These are phyloP conservation scores for Coemansia sp. DNA, from an alignment of 192 early-diverging fungal species.

Conservation along the genomic window DNA sequence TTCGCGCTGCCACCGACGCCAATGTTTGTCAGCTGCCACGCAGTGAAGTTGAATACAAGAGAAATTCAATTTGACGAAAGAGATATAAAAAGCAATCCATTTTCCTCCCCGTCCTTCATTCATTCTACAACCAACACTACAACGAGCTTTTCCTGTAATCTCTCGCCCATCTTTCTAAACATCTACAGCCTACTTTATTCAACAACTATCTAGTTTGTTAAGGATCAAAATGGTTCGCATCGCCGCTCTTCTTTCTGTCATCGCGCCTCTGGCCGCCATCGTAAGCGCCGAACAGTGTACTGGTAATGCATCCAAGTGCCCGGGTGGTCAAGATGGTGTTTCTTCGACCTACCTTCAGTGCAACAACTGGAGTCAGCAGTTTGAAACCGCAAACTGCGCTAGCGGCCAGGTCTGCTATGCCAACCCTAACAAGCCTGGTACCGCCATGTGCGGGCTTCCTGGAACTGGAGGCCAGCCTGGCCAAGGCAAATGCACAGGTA, in stretches of 20 bases:
- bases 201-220: conserved; percentile 1
- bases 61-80: background rate
- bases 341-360: conserved; percentile 55
- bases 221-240: conserved; percentile 35
- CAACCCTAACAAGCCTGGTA: conserved; percentile 43
- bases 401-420: conserved; percentile 53
- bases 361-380: conserved; percentile 36
- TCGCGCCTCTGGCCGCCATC: conserved; percentile 21
- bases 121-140: conserved; percentile 6
- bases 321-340: conserved; percentile 45
- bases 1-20: background rate
- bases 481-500: conserved; percentile 35
- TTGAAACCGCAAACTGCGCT: conserved; percentile 28
- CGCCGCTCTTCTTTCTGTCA: conserved; percentile 17
- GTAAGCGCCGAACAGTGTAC: conserved; percentile 38
- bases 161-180: background rate
- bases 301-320: conserved; percentile 48
- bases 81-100: conserved; percentile 11
- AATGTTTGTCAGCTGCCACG: background rate
- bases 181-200: background rate
- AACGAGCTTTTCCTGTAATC: background rate
- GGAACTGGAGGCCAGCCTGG: conserved; percentile 38
- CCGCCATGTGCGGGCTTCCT: conserved; percentile 47
- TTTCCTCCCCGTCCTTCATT: background rate
- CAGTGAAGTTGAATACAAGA: background rate